These are phyloP conservation scores for Blastomyces silverae DNA, from an alignment of 2,329 filamentous ascomycete genomes.

Conservation along the genomic window DNA sequence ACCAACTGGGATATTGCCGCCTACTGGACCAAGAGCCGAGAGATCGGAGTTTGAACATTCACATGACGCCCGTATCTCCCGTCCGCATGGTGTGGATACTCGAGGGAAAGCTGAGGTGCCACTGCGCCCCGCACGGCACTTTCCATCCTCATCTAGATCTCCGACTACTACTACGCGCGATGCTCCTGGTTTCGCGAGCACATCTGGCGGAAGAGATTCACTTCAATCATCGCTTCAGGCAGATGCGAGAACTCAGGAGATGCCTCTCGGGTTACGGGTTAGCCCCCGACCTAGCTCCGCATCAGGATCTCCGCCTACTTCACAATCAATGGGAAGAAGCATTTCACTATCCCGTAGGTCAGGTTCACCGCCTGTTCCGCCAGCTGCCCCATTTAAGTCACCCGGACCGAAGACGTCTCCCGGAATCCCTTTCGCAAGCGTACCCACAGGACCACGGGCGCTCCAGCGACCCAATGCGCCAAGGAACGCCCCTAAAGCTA, in stretches of 20 bases:
- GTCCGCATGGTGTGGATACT: conserved; percentile 24
- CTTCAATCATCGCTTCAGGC: not conserved
- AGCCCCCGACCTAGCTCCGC: conserved; percentile 22
- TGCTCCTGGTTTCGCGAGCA: not conserved
- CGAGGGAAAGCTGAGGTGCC: conserved; percentile 26
- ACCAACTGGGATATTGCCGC: conserved; percentile 32
- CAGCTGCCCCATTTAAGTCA: conserved; percentile 14
- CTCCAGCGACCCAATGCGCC: conserved; percentile 31
- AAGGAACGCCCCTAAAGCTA: conserved; percentile 31
- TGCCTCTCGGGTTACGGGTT: conserved; percentile 13
- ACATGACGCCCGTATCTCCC: conserved; percentile 26
- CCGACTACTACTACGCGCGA: conserved; percentile 27
- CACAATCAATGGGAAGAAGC: conserved; percentile 22
- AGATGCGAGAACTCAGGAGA: conserved; percentile 24
- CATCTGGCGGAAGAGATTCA: conserved; percentile 3
- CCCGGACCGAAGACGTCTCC: conserved; percentile 33
- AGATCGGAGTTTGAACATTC: conserved; percentile 27
- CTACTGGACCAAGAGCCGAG: conserved; percentile 42
- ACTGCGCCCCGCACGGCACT: conserved; percentile 25
- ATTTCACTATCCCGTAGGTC: conserved; percentile 27
- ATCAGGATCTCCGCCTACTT: conserved; percentile 24
- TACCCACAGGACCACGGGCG: conserved; percentile 40
- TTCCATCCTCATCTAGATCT: conserved; percentile 18
- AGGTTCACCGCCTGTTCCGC: conserved; percentile 24
- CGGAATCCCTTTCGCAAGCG: conserved; percentile 31